Evolutionary conservation across 441 rosid species (phyloP).

Genomic region (Syzygium malaccense): DNA sequence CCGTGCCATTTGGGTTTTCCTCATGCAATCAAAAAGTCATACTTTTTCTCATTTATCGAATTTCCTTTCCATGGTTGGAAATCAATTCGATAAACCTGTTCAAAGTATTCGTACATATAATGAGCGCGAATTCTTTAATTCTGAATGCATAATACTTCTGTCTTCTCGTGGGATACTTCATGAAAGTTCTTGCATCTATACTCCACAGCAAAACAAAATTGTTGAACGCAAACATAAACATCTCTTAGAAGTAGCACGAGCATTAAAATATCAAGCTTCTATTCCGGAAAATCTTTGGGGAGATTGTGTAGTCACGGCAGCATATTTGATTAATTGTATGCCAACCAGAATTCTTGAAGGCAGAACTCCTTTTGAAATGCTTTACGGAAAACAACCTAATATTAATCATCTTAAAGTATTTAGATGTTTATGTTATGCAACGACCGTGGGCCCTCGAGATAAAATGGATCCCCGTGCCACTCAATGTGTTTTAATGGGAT

Average conservation of each 20-base stretch:
- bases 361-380: background rate
- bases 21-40: background rate
- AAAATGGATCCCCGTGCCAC: background rate
- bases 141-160: too few species aligned
- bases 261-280: background rate
- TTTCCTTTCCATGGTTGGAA: too few species aligned
- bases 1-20: background rate
- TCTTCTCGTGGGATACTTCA: background rate
- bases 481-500: background rate
- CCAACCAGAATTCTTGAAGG: fast-evolving
- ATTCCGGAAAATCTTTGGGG: too few species aligned
- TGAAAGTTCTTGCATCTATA: background rate
- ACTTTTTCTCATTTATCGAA: background rate
- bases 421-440: background rate
- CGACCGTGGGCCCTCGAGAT: background rate
- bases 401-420: too few species aligned
- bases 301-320: background rate
- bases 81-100: too few species aligned
- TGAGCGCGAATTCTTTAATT: background rate
- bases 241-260: background rate
- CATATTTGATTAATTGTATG: background rate
- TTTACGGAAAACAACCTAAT: background rate
- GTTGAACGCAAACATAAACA: too few species aligned
- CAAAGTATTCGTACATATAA: too few species aligned
- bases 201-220: too few species aligned